Percentiles rank a stretch among this genome's conserved stretches.
Evolutionary conservation across 306 rosid species (phyloP).

Genomic region (Inga oerstediana): DNA sequence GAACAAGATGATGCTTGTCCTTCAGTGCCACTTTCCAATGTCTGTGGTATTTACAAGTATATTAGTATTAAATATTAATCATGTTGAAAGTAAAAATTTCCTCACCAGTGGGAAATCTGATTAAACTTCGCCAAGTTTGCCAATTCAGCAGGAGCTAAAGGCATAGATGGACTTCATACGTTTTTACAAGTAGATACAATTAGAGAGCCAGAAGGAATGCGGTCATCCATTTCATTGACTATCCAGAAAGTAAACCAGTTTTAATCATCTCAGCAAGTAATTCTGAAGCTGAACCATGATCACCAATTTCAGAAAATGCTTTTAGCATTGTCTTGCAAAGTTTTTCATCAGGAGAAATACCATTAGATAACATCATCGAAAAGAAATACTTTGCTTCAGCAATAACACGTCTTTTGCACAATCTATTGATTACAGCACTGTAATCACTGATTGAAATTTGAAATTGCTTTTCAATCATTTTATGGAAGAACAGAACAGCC

Average conservation of each 20-base stretch:
- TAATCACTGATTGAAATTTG: constrained; percentile 15
- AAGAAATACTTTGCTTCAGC: constrained; percentile 52
- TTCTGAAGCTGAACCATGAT: constrained; percentile 39
- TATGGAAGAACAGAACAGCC: constrained; percentile 20
- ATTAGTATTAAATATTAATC: not conserved
- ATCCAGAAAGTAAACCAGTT: constrained; percentile 42
- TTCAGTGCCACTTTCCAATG: not conserved
- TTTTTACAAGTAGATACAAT: not conserved
- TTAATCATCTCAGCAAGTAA: constrained; percentile 50
- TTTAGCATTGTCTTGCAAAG: constrained; percentile 51
- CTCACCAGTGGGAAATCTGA: constrained; percentile 3
- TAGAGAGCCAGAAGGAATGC: not conserved
- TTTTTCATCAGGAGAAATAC: constrained; percentile 37
- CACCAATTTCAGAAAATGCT: constrained; percentile 35
- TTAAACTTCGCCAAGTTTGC: not conserved
- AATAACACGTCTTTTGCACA: constrained; percentile 52
- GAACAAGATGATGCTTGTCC: not conserved
- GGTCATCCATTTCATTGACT: constrained; percentile 18
- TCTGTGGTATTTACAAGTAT: not conserved
- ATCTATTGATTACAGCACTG: constrained; percentile 34
- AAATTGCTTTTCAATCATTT: constrained; percentile 11
- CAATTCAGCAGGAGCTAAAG: not conserved
- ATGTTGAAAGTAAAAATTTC: not conserved
- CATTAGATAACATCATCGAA: constrained; percentile 53
- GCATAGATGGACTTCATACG: not conserved